These are phyloP conservation scores for Byssoonygena ceratinophila DNA, from an alignment of 2,329 filamentous ascomycete species.

Conservation along the genomic window DNA sequence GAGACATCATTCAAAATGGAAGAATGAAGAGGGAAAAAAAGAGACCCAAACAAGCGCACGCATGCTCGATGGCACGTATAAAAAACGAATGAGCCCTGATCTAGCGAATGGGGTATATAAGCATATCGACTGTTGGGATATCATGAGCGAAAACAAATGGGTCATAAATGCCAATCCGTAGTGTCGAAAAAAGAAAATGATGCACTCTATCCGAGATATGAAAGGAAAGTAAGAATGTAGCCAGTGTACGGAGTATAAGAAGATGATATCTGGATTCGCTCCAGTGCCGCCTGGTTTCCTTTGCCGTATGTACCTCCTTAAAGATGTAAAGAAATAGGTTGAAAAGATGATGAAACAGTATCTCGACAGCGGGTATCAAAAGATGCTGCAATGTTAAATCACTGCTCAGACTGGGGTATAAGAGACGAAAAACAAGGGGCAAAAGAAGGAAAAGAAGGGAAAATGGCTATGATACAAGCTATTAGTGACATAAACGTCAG, in stretches of 20 bases:
- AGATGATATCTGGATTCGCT: constrained; percentile 3
- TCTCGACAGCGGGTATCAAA: constrained; percentile 14
- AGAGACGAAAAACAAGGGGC: background rate
- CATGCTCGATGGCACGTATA: constrained; percentile 3
- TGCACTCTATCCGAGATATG: constrained; percentile 14
- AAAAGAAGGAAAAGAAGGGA: background rate
- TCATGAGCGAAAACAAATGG: constrained; percentile 4
- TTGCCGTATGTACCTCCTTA: constrained; percentile 11
- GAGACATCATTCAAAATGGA: background rate
- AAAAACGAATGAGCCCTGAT: constrained; percentile 13
- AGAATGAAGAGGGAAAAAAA: background rate
- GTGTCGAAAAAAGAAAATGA: constrained; percentile 7
- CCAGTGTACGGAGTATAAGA: background rate
- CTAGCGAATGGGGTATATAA: constrained; percentile 16
- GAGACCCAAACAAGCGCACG: background rate
- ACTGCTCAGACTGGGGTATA: constrained; percentile 8
- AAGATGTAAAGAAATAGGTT: constrained; percentile 2
- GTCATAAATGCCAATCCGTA: constrained; percentile 9
- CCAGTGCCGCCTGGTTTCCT: constrained; percentile 3
- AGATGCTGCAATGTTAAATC: constrained; percentile 7
- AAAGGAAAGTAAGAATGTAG: background rate
- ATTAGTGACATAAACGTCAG: constrained; percentile 5
- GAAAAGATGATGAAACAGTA: constrained; percentile 8
- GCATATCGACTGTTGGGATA: constrained; percentile 3
- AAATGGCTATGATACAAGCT: constrained; percentile 14